These are phyloP conservation scores for Tubosaeta sp. DNA, from an alignment of 768 basidiomycete genomes.

Conservation along the genomic window DNA sequence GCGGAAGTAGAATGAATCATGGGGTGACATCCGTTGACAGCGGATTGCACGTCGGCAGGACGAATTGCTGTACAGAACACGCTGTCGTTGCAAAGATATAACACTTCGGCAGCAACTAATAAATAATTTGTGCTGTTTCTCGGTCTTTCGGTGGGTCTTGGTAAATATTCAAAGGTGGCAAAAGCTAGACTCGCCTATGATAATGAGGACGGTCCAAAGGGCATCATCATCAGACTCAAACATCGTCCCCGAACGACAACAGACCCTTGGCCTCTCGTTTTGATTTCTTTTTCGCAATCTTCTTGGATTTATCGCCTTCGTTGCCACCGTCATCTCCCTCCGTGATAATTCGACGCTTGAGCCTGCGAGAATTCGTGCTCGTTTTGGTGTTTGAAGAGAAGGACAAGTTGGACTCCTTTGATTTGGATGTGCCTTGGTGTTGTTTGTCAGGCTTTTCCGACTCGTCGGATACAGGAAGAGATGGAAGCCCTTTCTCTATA, in stretches of 20 bases:
- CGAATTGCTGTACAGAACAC: neutral
- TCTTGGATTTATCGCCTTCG: constrained; percentile 19
- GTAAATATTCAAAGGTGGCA: neutral
- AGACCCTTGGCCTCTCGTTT: constrained; percentile 44
- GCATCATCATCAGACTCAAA: constrained; percentile 21
- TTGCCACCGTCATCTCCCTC: constrained; percentile 29
- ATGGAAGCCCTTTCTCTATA: constrained; percentile 58
- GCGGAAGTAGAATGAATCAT: constrained; percentile 11
- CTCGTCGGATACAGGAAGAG: constrained; percentile 40
- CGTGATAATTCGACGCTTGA: constrained; percentile 35
- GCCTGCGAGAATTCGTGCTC: constrained; percentile 23
- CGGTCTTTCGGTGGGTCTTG: neutral
- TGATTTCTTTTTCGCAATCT: constrained; percentile 47
- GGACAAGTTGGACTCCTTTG: constrained; percentile 30
- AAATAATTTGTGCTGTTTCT: neutral
- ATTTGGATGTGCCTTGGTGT: constrained; percentile 18
- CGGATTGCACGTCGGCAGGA: neutral
- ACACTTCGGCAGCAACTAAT: neutral
- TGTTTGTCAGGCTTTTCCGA: constrained; percentile 27
- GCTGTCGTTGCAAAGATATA: neutral
- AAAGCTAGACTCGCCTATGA: constrained; percentile 7
- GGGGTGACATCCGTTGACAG: constrained; percentile 3
- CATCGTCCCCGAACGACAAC: constrained; percentile 34
- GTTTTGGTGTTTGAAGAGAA: constrained; percentile 33
- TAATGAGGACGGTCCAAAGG: neutral